Evolutionary conservation across 2,329 filamentous ascomycete genomes (phyloP).

Genomic region (Trichoderma sp.): DNA sequence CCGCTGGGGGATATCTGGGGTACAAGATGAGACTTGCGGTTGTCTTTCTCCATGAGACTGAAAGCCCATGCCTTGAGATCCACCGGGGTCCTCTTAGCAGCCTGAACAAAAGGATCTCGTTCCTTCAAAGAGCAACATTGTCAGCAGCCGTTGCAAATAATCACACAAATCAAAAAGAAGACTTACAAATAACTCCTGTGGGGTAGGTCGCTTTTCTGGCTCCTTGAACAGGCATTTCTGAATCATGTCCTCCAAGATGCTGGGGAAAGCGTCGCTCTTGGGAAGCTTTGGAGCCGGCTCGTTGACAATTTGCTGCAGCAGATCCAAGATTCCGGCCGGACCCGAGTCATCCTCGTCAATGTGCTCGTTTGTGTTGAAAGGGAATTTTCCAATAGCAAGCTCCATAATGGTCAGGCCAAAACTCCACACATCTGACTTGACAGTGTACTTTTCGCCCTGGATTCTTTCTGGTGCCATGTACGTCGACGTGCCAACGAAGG

Average conservation of each 20-base stretch:
- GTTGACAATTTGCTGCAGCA: conserved; percentile 95
- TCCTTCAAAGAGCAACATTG: conserved; percentile 56
- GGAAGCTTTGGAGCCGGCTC: conserved; percentile 91
- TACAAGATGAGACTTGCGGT: conserved; percentile 89
- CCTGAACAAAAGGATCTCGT: conserved; percentile 90
- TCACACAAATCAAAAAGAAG: neutral
- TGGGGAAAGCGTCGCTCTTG: conserved; percentile 95
- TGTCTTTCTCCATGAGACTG: conserved; percentile 89
- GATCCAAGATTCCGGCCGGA: conserved; percentile 91
- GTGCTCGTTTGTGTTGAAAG: conserved; percentile 76
- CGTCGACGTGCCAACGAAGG: conserved; percentile 96
- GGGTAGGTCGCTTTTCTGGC: conserved; percentile 85
- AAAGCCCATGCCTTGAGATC: conserved; percentile 93
- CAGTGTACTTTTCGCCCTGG: conserved; percentile 93
- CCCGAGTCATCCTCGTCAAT: conserved; percentile 74
- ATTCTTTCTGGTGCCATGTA: conserved; percentile 99
- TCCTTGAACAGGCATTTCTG: conserved; percentile 93
- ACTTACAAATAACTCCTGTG: conserved; percentile 87
- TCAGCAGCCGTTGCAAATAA: conserved; percentile 21
- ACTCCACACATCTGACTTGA: conserved; percentile 99
- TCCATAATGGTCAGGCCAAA: conserved; percentile 96
- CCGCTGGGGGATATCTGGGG: conserved; percentile 69
- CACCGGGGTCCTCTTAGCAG: conserved; percentile 93
- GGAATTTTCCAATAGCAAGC: conserved; percentile 94
- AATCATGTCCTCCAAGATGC: conserved; percentile 94